Percentiles rank a stretch among this genome's conserved stretches.
phyloP scores from a whole-genome alignment of 2,329 filamentous ascomycete genomes.

The Claviceps citrina region DNA sequence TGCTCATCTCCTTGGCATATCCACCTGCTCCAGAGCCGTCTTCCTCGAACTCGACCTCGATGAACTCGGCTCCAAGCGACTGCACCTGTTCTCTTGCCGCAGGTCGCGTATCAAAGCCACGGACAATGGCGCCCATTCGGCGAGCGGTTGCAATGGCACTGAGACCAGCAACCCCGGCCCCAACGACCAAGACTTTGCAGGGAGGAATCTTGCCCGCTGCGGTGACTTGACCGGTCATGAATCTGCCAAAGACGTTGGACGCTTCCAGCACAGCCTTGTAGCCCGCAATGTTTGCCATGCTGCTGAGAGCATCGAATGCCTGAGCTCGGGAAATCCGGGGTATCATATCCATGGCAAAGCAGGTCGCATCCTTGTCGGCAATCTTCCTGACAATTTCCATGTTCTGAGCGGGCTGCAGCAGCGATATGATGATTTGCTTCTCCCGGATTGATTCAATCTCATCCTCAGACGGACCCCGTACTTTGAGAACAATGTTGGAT shows the following conservation, averaged over 20 bases:
- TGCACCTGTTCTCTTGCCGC: constrained; percentile 81
- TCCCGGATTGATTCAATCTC: constrained; percentile 55
- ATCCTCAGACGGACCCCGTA: constrained; percentile 55
- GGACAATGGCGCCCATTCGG: constrained; percentile 74
- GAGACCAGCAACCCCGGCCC: constrained; percentile 74
- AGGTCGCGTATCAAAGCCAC: constrained; percentile 82
- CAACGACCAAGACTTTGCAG: constrained; percentile 80
- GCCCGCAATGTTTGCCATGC: constrained; percentile 87
- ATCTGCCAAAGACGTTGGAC: constrained; percentile 77
- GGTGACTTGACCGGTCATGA: constrained; percentile 78
- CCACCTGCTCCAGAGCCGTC: constrained; percentile 73
- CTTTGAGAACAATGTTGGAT: constrained; percentile 70
- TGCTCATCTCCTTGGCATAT: constrained; percentile 88
- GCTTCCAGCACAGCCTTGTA: constrained; percentile 87
- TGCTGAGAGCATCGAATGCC: constrained; percentile 75
- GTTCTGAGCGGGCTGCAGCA: constrained; percentile 73
- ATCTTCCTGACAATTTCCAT: constrained; percentile 58
- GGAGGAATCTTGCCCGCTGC: constrained; percentile 83
- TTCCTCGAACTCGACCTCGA: constrained; percentile 73
- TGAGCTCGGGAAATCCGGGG: constrained; percentile 80
- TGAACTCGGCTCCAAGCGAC: constrained; percentile 76
- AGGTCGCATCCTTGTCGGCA: constrained; percentile 53
- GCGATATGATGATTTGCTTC: constrained; percentile 63
- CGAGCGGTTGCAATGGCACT: constrained; percentile 79
- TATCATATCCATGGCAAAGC: constrained; percentile 87